Percentiles rank a stretch among this genome's conserved stretches.
Conservation (phyloP, 495 filamentous ascomycete species). For the Penicillium turbatum region DNA sequence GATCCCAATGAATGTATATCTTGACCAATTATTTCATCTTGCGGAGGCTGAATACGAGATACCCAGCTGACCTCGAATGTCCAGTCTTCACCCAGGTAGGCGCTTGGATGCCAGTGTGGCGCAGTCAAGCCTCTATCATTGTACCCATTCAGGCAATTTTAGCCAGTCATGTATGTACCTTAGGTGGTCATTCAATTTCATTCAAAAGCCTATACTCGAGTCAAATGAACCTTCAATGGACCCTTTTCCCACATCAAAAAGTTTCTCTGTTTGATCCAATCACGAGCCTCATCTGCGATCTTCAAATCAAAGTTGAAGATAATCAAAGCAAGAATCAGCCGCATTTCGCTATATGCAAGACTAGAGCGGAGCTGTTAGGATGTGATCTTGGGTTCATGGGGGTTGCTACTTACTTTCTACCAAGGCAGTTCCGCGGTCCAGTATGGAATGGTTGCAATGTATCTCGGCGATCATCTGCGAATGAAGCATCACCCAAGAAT, state of each 20-base stretch:
- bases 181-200: too few species aligned
- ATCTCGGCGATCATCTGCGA: conserved; percentile 39
- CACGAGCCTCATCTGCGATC: conserved; percentile 24
- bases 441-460: conserved; percentile 52
- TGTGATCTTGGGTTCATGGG: background rate
- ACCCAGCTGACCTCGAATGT: background rate
- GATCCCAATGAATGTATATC: too few species aligned
- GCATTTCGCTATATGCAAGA: conserved; percentile 42
- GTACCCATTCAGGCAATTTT: too few species aligned
- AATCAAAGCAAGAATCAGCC: conserved; percentile 33
- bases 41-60: background rate
- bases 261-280: conserved; percentile 35
- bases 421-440: conserved; percentile 58
- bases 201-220: conserved; percentile 5
- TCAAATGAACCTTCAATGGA: conserved; percentile 28
- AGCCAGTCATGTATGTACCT: too few species aligned
- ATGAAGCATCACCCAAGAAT: conserved; percentile 36
- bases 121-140: background rate
- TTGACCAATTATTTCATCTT: too few species aligned
- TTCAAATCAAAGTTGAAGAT: conserved; percentile 42
- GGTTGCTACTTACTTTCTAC: conserved; percentile 46
- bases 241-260: conserved; percentile 32
- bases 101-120: background rate
- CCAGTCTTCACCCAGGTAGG: too few species aligned
- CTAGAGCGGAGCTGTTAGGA: conserved; percentile 14